Evolutionary conservation across 1,284 basidiomycete genomes (phyloP).

Genomic region (Phylloboletellus chloephorus): DNA sequence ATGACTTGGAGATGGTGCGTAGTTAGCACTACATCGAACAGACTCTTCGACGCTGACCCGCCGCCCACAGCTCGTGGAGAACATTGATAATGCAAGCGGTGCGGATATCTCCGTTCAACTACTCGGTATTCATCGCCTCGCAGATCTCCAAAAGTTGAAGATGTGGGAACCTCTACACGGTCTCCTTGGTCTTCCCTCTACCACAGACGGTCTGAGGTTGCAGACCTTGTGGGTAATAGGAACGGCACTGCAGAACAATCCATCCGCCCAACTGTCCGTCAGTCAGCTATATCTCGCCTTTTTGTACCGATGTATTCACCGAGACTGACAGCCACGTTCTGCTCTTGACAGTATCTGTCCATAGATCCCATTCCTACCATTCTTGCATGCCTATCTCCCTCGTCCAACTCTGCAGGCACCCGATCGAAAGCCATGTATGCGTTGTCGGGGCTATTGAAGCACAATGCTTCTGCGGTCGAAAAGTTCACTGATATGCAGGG

Average conservation of each 20-base stretch:
- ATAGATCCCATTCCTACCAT: conserved; percentile 66
- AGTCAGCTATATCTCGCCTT: conserved; percentile 29
- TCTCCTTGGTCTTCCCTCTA: conserved; percentile 53
- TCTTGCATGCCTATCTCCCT: conserved; percentile 57
- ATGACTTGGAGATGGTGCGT: conserved; percentile 92
- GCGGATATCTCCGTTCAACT: conserved; percentile 16
- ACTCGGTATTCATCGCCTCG: conserved; percentile 2
- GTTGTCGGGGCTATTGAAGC: conserved; percentile 81
- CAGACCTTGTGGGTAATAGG: conserved; percentile 90
- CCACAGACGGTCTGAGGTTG: conserved; percentile 60
- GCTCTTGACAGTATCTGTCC: conserved; percentile 56
- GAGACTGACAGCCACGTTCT: conserved; percentile 2
- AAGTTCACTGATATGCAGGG: conserved; percentile 58
- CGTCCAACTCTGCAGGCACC: conserved; percentile 44
- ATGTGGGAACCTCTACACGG: conserved; percentile 83
- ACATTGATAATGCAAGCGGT: conserved; percentile 96
- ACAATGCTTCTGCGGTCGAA: conserved; percentile 66
- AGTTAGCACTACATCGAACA: neutral
- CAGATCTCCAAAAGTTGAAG: conserved; percentile 78
- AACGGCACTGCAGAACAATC: conserved; percentile 94
- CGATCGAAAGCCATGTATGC: conserved; percentile 86
- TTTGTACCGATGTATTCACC: neutral
- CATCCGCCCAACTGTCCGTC: conserved; percentile 82
- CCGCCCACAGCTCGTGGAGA: conserved; percentile 70
- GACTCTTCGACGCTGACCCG: neutral